Evolutionary conservation across 345 rosid species (phyloP), one percentile per base, ranked within the genome.

Genomic region (Iberis pinnata): DNA sequence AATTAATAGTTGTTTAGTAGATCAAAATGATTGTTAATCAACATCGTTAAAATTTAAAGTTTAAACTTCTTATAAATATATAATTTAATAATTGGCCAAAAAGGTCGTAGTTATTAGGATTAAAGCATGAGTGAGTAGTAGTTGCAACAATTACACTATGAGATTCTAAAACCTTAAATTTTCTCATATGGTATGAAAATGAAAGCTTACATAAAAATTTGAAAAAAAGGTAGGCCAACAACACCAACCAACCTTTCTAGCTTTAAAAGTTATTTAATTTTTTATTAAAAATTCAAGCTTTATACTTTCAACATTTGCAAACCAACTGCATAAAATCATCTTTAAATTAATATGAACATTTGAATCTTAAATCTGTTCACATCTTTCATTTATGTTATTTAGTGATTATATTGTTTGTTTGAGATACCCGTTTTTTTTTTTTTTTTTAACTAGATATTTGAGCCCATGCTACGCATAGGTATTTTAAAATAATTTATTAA

Each of bases 101-200:
- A 65, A 65, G 58, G 64, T 27, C 59, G 26, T 15, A 65, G 41
- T 58, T 13, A 56, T 43, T 26, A 44, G 26, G 16, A 65, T 14
- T 33, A 65, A 36, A 50, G 25, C 59, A 43, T 36, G 39, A 65
- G 58, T 65, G 59, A 58, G 59, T 65, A 58, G 70, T 41, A 65
- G 70, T 65, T 65, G 43, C 10, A 58, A 65, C 64, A 65, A 65
- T 65, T 65, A 65, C 64, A 65, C 49, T 49, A 15, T 13, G 42
- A 50, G 54, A 12, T 43, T 58, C 8, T 14, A 19, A 50, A 26
- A 50, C 42, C 19, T 14, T 36, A 49, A n/a, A 38, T 35, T 13
- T 43, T 36, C 41, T 65, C 53, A 36, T 35, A 24, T 12, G 48
- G 3, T 36, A 13, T 65, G 53, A 58, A 33, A 56, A 43, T 50